Conservation (phyloP, 305 asterid genomes). For the Salvia sclarea region DNA sequence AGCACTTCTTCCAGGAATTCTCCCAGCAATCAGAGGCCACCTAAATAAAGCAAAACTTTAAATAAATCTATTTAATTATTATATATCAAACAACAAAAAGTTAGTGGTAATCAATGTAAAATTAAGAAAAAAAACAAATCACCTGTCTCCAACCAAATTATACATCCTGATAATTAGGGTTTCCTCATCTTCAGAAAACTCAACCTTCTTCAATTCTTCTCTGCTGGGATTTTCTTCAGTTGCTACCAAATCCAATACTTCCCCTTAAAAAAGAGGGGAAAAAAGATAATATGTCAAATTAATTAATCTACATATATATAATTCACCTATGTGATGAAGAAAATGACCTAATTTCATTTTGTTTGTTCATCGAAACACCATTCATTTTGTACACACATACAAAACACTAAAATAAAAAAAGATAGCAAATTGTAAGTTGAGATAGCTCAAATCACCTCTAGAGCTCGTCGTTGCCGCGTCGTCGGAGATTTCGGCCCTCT, state of each 20-base stretch:
- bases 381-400: not conserved
- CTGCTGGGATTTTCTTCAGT: conserved; percentile 26
- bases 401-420: not conserved
- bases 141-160: conserved; percentile 59
- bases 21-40: conserved; percentile 66
- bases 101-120: too few relatives aligned
- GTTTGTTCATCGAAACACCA: not conserved
- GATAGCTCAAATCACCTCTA: conserved; percentile 35
- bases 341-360: not conserved
- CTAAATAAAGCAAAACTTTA: conserved; percentile 16
- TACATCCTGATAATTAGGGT: conserved; percentile 58
- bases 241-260: conserved; percentile 20
- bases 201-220: conserved; percentile 35
- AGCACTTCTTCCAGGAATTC: conserved; percentile 65
- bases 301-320: not conserved
- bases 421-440: not conserved
- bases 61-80: not conserved
- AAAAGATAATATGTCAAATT: too few relatives aligned
- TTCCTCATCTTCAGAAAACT: conserved; percentile 55
- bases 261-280: not conserved
- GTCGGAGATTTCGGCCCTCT: conserved; percentile 11
- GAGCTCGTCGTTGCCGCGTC: not conserved
- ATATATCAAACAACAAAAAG: not conserved
- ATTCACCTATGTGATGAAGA: conserved; percentile 9
- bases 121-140: too few relatives aligned